These are phyloP conservation scores for Candida smagusa DNA, from an alignment of 1,139 yeast species.

Conservation along the genomic window DNA sequence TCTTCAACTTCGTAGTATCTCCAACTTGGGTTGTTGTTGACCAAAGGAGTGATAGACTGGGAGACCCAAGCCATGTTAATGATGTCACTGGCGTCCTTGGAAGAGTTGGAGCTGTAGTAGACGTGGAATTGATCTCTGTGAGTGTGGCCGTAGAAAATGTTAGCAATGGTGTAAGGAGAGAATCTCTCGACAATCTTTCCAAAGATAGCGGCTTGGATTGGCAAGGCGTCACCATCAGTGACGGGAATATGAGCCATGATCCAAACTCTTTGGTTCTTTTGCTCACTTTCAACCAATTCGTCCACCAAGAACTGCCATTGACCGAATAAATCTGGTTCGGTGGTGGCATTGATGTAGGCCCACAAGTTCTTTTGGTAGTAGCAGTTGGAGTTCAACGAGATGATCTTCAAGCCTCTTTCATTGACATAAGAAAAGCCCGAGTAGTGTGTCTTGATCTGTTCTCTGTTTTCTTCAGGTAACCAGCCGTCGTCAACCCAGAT, in stretches of 20 bases:
- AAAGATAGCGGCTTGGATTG: conserved; percentile 58
- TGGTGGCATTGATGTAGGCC: conserved; percentile 52
- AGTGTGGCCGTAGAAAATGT: conserved; percentile 69
- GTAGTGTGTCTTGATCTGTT: conserved; percentile 41
- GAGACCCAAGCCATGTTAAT: conserved; percentile 62
- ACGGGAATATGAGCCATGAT: conserved; percentile 67
- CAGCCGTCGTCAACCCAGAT: conserved; percentile 49
- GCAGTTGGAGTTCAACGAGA: conserved; percentile 63
- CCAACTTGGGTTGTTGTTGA: conserved; percentile 62
- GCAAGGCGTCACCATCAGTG: conserved; percentile 53
- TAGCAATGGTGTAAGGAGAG: conserved; percentile 67
- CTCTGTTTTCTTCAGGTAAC: conserved; percentile 25
- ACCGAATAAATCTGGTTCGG: conserved; percentile 62
- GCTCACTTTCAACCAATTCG: conserved; percentile 59
- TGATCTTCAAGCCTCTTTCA: conserved; percentile 54
- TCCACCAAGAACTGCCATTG: conserved; percentile 58
- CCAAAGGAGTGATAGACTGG: conserved; percentile 63
- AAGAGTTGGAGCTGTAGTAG: conserved; percentile 42
- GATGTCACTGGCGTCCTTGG: conserved; percentile 40
- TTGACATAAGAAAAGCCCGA: conserved; percentile 63
- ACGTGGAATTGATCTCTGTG: conserved; percentile 67
- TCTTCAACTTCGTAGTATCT: conserved; percentile 68
- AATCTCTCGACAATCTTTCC: conserved; percentile 61
- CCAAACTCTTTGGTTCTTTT: conserved; percentile 63
- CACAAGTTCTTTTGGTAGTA: conserved; percentile 66